A percentile compares a stretch with the other conserved stretches of the same genome.
phyloP scores from a whole-genome alignment of 441 rosid genomes.

The Corymbia calophylla region DNA sequence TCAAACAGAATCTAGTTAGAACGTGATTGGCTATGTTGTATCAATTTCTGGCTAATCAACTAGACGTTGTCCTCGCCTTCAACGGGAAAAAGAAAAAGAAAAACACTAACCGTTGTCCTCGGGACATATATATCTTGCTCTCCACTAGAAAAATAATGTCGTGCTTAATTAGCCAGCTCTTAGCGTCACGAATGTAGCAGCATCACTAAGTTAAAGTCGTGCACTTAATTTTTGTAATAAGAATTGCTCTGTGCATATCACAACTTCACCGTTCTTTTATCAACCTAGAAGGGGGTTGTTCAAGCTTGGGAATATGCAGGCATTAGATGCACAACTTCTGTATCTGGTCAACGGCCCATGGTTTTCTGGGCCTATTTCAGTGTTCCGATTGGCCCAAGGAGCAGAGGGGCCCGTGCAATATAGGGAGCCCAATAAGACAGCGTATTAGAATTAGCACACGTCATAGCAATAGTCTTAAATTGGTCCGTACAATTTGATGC shows the following conservation, averaged over 20 bases:
- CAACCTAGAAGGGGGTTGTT: background rate
- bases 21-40: background rate
- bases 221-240: background rate
- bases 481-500: background rate
- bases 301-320: background rate
- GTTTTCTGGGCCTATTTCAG: background rate
- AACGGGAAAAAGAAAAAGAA: too few relatives aligned
- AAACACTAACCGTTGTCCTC: background rate
- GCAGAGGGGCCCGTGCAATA: background rate
- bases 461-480: background rate
- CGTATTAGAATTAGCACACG: background rate
- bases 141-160: background rate
- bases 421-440: background rate
- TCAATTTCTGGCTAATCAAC: background rate
- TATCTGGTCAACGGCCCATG: background rate
- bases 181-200: background rate
- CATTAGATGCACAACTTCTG: background rate
- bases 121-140: background rate
- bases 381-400: background rate
- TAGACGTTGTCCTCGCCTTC: background rate
- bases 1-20: background rate
- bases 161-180: background rate
- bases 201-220: background rate
- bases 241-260: background rate
- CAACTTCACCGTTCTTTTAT: background rate